phyloP scores from a whole-genome alignment of 2,329 filamentous ascomycete genomes.

The Aspergillus carbonarius region DNA sequence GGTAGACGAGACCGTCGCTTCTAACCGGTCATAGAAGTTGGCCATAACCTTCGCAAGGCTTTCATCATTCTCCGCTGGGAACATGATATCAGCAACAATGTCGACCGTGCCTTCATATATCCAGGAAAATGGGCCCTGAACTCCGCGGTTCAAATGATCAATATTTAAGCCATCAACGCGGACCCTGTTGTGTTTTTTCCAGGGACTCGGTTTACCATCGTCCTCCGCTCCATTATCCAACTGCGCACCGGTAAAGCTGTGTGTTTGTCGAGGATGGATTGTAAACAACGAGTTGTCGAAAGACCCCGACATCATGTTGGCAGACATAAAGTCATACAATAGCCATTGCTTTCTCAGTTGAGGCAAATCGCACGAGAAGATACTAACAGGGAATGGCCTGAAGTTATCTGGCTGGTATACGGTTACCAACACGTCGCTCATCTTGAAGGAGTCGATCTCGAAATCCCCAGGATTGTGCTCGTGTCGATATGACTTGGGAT shows the following conservation, averaged over 20 bases:
- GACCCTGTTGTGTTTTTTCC: conserved; percentile 94
- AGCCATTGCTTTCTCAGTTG: conserved; percentile 93
- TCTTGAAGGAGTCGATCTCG: conserved; percentile 93
- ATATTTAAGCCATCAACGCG: conserved; percentile 92
- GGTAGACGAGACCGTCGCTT: conserved; percentile 83
- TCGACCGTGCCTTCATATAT: conserved; percentile 97
- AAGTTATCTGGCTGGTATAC: conserved; percentile 88
- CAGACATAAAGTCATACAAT: conserved; percentile 95
- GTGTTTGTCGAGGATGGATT: conserved; percentile 89
- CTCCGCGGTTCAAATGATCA: conserved; percentile 90
- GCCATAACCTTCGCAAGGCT: conserved; percentile 91
- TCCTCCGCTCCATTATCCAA: conserved; percentile 57
- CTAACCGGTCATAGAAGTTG: conserved; percentile 95
- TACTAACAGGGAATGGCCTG: conserved; percentile 91
- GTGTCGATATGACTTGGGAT: conserved; percentile 84
- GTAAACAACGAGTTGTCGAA: conserved; percentile 96
- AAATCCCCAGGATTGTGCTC: conserved; percentile 90
- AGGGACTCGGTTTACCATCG: conserved; percentile 67
- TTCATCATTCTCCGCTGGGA: conserved; percentile 83
- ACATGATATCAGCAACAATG: conserved; percentile 92
- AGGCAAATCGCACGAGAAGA: conserved; percentile 92
- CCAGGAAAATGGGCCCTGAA: conserved; percentile 94
- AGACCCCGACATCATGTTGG: conserved; percentile 93
- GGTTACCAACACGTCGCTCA: conserved; percentile 89
- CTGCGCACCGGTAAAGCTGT: conserved; percentile 69